phyloP scores from a whole-genome alignment of 2,329 filamentous ascomycete species.

The Aspergillus sp. region DNA sequence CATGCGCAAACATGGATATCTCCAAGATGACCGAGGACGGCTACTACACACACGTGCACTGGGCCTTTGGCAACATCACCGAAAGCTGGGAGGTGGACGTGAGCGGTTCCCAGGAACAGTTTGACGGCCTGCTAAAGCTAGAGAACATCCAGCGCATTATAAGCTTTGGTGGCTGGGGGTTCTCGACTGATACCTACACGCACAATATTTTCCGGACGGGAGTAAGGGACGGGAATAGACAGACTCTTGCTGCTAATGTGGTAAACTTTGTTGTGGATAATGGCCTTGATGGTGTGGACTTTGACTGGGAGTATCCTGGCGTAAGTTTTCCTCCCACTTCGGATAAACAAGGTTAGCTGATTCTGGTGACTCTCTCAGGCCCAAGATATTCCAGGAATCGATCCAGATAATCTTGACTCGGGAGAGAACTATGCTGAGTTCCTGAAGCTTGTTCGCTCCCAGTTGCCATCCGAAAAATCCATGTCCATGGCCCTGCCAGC shows the following conservation, averaged over 20 bases:
- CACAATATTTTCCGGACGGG: constrained; percentile 45
- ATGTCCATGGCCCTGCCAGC: constrained; percentile 34
- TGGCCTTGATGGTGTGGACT: constrained; percentile 20
- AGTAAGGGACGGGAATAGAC: constrained; percentile 22
- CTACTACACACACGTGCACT: too few relatives aligned
- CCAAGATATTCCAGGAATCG: constrained; percentile 42
- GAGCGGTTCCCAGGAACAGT: too few relatives aligned
- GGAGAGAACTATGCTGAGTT: constrained; percentile 39
- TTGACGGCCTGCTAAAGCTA: background rate
- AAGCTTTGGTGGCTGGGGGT: constrained; percentile 51
- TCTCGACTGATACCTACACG: constrained; percentile 43
- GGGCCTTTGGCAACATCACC: too few relatives aligned
- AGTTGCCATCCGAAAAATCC: constrained; percentile 22
- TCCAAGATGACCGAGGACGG: too few relatives aligned
- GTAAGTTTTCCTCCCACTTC: background rate
- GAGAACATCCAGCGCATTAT: constrained; percentile 21
- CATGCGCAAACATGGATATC: too few relatives aligned
- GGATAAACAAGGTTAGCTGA: too few relatives aligned
- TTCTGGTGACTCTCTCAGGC: too few relatives aligned
- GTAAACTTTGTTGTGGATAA: constrained; percentile 23
- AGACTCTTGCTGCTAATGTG: constrained; percentile 34
- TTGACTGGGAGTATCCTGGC: constrained; percentile 22
- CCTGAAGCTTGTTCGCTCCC: constrained; percentile 28
- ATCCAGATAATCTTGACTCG: constrained; percentile 32
- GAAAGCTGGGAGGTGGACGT: too few relatives aligned